phyloP scores from a whole-genome alignment of 2,329 filamentous ascomycete species.

The Plectosphaerella sp. region DNA sequence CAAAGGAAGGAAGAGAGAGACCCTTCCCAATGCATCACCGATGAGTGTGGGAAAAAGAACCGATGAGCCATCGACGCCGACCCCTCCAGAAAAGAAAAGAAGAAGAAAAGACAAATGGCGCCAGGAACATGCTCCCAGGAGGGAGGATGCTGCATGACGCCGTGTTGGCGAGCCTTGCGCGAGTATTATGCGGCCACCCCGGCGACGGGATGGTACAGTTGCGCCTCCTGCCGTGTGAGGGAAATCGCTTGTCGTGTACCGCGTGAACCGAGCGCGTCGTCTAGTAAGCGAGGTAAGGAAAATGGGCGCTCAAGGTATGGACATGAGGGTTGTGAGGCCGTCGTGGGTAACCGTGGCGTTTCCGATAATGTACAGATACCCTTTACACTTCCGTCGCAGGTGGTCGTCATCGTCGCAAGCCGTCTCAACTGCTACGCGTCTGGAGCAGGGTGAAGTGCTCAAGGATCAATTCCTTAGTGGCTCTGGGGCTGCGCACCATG shows the following conservation, averaged over 20 bases:
- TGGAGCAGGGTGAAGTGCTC: no score
- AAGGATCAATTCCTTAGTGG: slow-evolving; percentile 4
- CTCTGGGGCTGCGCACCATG: slow-evolving; percentile 11
- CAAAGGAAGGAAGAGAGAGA: slow-evolving; percentile 8
- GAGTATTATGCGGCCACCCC: no score
- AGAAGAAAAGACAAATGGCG: slow-evolving; percentile 3
- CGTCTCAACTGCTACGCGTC: background rate
- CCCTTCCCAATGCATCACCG: slow-evolving; percentile 11
- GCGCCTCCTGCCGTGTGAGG: background rate
- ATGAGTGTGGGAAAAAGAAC: slow-evolving; percentile 6
- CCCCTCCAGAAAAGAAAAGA: background rate
- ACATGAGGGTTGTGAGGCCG: slow-evolving; percentile 7
- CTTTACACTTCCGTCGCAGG: slow-evolving; percentile 5
- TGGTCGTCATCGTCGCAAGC: background rate
- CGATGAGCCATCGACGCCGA: slow-evolving; percentile 1
- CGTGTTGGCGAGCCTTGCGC: background rate
- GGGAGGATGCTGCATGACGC: slow-evolving; percentile 5
- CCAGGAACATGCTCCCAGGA: slow-evolving; percentile 2
- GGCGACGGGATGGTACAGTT: no score
- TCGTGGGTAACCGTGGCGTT: slow-evolving; percentile 2
- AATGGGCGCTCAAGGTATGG: slow-evolving; percentile 7
- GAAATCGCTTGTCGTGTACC: slow-evolving; percentile 6
- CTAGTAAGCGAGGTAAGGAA: slow-evolving; percentile 10
- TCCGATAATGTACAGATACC: slow-evolving; percentile 11
- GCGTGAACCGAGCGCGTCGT: slow-evolving; percentile 7